Evolutionary conservation across 2,329 filamentous ascomycete genomes (phyloP).

Genomic region (Pseudocercospora fuligena): DNA sequence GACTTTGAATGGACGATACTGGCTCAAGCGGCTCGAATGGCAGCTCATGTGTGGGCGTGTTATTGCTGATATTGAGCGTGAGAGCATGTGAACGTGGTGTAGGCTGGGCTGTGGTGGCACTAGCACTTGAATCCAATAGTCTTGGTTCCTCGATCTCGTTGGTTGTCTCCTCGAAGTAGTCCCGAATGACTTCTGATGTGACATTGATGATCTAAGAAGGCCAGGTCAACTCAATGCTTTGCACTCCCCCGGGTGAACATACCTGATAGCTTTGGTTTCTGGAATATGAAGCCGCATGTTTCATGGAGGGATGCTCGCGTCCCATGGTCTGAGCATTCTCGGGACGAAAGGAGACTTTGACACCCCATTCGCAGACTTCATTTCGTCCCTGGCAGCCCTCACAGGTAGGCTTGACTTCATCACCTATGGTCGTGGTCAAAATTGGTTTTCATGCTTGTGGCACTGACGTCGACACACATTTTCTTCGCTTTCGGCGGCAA

Average conservation of each 20-base stretch:
- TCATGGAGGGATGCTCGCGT: conserved; percentile 39
- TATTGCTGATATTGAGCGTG: conserved; percentile 7
- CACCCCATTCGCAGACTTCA: conserved; percentile 40
- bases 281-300: conserved; percentile 27
- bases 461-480: conserved; percentile 31
- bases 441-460: not conserved
- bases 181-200: conserved; percentile 38
- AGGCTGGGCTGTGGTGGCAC: conserved; percentile 10
- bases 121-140: not conserved
- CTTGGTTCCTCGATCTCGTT: conserved; percentile 20
- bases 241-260: not conserved
- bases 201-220: conserved; percentile 37
- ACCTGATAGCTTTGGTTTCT: conserved; percentile 28
- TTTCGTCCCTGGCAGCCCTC: conserved; percentile 37
- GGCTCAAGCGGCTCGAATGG: conserved; percentile 14
- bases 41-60: conserved; percentile 5
- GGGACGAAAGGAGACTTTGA: conserved; percentile 36
- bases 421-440: conserved; percentile 25
- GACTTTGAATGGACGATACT: not conserved
- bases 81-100: conserved; percentile 2
- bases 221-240: not conserved
- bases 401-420: conserved; percentile 41
- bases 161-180: conserved; percentile 36
- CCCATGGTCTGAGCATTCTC: conserved; percentile 39
- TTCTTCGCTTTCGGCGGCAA: conserved; percentile 40